Evolutionary conservation across 345 rosid genomes (phyloP).

Genomic region (Dimocarpus longan): DNA sequence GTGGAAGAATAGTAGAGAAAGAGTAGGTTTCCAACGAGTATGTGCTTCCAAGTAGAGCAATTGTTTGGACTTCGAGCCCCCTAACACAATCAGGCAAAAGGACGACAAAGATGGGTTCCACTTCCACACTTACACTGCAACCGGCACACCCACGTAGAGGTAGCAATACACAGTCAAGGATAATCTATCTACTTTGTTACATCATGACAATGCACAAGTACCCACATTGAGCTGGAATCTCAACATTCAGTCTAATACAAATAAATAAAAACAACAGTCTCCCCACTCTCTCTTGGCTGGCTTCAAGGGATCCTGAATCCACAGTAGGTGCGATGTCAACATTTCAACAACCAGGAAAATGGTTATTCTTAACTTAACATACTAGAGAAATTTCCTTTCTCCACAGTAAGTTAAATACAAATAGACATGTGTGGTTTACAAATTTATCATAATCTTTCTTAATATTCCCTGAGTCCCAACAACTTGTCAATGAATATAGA

Average conservation of each 20-base stretch:
- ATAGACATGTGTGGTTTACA: no score
- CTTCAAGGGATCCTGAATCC: slow-evolving; percentile 4
- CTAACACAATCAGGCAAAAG: not conserved
- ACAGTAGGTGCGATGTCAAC: slow-evolving; percentile 2
- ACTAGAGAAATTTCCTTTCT: no score
- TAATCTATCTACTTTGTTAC: not conserved
- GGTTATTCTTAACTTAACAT: not conserved
- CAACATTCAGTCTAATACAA: not conserved
- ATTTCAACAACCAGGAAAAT: slow-evolving; percentile 4
- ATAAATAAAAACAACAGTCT: not conserved
- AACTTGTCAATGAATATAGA: no score
- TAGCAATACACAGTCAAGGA: slow-evolving; percentile 8
- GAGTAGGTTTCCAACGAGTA: not conserved
- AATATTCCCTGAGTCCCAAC: no score
- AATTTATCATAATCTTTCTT: no score
- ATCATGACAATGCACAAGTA: not conserved
- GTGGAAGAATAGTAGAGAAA: no score
- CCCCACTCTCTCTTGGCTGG: not conserved
- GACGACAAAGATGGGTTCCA: not conserved
- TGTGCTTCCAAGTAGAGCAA: not conserved
- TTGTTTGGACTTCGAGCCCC: not conserved
- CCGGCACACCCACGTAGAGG: not conserved
- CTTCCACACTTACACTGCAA: not conserved
- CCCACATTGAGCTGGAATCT: slow-evolving; percentile 17
- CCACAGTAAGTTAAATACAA: no score